phyloP scores from a whole-genome alignment of 2,329 filamentous ascomycete genomes.

The Aspergillus latus region DNA sequence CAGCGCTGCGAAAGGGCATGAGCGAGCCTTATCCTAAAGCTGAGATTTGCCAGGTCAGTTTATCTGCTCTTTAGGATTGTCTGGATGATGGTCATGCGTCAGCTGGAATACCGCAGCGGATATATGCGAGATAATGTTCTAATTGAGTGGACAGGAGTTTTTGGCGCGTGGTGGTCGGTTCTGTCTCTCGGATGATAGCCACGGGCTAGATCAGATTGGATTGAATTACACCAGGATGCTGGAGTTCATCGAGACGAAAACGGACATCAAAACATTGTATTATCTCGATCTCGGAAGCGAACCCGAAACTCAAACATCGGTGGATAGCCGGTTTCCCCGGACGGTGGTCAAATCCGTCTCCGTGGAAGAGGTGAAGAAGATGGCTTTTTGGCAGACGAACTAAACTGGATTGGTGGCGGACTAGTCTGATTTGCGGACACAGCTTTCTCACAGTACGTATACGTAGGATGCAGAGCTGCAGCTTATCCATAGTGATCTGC shows the following conservation, averaged over 20 bases:
- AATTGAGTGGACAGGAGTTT: constrained; percentile 59
- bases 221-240: constrained; percentile 75
- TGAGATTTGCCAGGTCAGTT: constrained; percentile 66
- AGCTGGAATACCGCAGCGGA: not conserved
- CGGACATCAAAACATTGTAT: constrained; percentile 41
- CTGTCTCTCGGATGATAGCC: constrained; percentile 92
- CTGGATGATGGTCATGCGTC: not conserved
- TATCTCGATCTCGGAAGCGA: constrained; percentile 34
- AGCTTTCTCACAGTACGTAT: not conserved
- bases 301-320: constrained; percentile 8
- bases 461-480: not conserved
- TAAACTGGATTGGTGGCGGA: not conserved
- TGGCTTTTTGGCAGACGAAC: constrained; percentile 32
- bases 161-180: constrained; percentile 72
- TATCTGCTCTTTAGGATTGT: not conserved
- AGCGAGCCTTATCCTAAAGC: constrained; percentile 83
- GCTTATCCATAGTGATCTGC: not conserved
- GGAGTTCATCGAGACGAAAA: constrained; percentile 63
- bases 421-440: not conserved
- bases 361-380: constrained; percentile 36
- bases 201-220: constrained; percentile 82
- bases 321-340: constrained; percentile 39
- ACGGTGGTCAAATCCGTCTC: constrained; percentile 34
- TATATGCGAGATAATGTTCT: not conserved
- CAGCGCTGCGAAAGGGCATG: constrained; percentile 84